phyloP scores from a whole-genome alignment of 108 stramenopile species.

The Skeletonema menzelii region DNA sequence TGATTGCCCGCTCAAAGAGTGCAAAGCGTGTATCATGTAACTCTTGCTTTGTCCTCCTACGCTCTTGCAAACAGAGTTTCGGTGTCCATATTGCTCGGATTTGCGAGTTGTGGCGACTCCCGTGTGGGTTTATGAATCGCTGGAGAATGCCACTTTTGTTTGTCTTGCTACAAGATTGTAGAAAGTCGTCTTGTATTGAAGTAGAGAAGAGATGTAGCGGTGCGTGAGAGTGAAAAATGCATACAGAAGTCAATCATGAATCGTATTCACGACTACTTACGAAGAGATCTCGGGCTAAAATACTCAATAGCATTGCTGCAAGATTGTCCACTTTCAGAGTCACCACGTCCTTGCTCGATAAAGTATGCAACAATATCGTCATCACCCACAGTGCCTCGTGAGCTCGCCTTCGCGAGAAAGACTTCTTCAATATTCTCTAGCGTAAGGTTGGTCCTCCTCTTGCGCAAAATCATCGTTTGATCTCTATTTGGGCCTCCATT shows the following conservation, averaged over 20 bases:
- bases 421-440: slow-evolving; percentile 84
- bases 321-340: slow-evolving; percentile 11
- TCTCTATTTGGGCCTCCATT: slow-evolving; percentile 42
- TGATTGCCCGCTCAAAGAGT: slow-evolving; percentile 74
- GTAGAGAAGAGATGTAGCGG: background rate
- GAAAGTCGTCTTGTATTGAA: slow-evolving; percentile 50
- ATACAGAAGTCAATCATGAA: background rate
- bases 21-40: slow-evolving; percentile 78
- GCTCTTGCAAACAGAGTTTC: slow-evolving; percentile 80
- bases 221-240: background rate
- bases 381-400: slow-evolving; percentile 15
- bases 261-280: slow-evolving; percentile 14
- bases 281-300: slow-evolving; percentile 60
- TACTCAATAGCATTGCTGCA: slow-evolving; percentile 78
- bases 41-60: slow-evolving; percentile 68
- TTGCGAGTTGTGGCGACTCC: slow-evolving; percentile 39
- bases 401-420: slow-evolving; percentile 61
- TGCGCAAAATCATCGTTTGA: slow-evolving; percentile 62
- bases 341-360: slow-evolving; percentile 38
- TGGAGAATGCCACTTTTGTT: slow-evolving; percentile 84
- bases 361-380: slow-evolving; percentile 82
- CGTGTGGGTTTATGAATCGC: slow-evolving; percentile 79
- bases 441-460: slow-evolving; percentile 80
- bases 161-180: slow-evolving; percentile 57
- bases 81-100: slow-evolving; percentile 86